Percentiles rank a stretch among this genome's conserved stretches.
Evolutionary conservation across 805 yeast genomes (phyloP).

Genomic region (Grigorovia yakushimaensis): DNA sequence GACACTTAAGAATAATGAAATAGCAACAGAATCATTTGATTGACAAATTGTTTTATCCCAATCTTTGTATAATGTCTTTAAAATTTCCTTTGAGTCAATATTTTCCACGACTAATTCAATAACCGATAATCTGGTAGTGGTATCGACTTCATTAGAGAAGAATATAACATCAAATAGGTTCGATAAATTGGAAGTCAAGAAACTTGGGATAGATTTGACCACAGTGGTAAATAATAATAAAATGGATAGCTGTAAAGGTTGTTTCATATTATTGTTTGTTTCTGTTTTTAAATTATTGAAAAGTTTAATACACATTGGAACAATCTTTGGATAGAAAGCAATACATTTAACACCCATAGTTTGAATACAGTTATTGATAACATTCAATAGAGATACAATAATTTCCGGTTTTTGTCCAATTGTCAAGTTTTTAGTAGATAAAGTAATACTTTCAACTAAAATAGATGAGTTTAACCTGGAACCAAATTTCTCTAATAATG

Average conservation of each 20-base stretch:
- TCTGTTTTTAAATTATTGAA: constrained; percentile 33
- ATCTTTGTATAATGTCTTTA: constrained; percentile 49
- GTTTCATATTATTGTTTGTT: constrained; percentile 20
- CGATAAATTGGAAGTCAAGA: constrained; percentile 59
- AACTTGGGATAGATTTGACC: constrained; percentile 77
- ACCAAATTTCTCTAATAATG: constrained; percentile 56
- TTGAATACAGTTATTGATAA: constrained; percentile 59
- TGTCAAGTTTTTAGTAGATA: constrained; percentile 42
- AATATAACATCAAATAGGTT: constrained; percentile 53
- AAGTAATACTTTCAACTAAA: constrained; percentile 39
- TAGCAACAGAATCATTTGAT: constrained; percentile 35
- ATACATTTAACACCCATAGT: constrained; percentile 78
- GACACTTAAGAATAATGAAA: constrained; percentile 62
- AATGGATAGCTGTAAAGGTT: constrained; percentile 54
- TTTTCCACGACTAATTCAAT: constrained; percentile 53
- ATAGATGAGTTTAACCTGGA: constrained; percentile 37
- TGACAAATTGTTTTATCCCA: constrained; percentile 42
- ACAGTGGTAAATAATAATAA: constrained; percentile 64
- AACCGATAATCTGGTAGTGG: constrained; percentile 49
- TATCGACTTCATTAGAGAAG: constrained; percentile 48
- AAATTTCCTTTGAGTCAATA: constrained; percentile 54
- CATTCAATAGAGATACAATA: constrained; percentile 61
- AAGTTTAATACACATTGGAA: constrained; percentile 60
- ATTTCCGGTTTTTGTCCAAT: constrained; percentile 45
- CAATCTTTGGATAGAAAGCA: constrained; percentile 74